Percentiles rank a stretch among this genome's conserved stretches.
phyloP scores from a whole-genome alignment of 2,329 filamentous ascomycete genomes.

The Aspergillus vadensis region DNA sequence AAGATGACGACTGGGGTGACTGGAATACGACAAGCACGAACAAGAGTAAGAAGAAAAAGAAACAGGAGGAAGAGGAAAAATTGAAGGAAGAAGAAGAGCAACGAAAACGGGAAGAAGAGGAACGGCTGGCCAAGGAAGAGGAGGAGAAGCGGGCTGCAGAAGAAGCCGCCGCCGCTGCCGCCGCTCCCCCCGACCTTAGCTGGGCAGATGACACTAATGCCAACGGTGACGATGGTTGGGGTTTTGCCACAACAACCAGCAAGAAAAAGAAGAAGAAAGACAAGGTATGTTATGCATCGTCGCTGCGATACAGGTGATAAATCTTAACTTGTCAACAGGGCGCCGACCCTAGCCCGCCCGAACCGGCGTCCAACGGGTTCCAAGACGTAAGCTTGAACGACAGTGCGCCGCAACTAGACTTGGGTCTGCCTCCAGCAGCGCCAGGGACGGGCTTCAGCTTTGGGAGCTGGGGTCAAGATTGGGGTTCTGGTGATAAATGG shows the following conservation, averaged over 20 bases:
- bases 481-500: conserved; percentile 57
- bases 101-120: conserved; percentile 28
- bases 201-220: conserved; percentile 49
- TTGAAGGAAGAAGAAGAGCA: conserved; percentile 32
- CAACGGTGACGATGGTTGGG: conserved; percentile 56
- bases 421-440: conserved; percentile 55
- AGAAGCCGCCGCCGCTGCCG: conserved; percentile 30
- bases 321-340: not conserved
- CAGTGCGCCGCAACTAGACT: conserved; percentile 57
- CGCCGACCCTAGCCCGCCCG: conserved; percentile 30
- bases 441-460: conserved; percentile 48
- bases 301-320: not conserved
- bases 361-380: conserved; percentile 56
- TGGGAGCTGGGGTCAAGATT: conserved; percentile 61
- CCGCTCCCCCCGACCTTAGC: conserved; percentile 38
- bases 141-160: conserved; percentile 33
- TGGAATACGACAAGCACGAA: conserved; percentile 39
- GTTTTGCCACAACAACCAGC: conserved; percentile 52
- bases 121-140: conserved; percentile 27
- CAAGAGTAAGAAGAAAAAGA: conserved; percentile 41
- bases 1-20: conserved; percentile 42
- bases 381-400: conserved; percentile 70
- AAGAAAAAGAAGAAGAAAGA: conserved; percentile 61
- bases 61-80: conserved; percentile 34
- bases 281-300: conserved; percentile 46